Conservation (phyloP, 352 stramenopile genomes). For the Phytophthora rubi region DNA sequence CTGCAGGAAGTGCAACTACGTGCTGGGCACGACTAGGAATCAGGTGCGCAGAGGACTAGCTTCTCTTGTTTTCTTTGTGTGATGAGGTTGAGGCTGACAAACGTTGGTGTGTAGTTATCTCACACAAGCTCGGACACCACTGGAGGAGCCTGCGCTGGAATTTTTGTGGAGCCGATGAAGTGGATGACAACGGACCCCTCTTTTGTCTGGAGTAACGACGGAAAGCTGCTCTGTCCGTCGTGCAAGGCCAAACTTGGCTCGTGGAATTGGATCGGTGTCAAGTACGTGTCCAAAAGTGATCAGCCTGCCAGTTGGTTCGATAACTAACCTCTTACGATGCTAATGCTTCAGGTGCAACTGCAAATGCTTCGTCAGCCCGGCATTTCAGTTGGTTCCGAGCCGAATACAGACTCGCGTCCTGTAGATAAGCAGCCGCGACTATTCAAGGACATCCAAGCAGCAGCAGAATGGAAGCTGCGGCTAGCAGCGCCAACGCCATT, state of each 20-base stretch:
- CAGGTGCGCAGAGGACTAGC: constrained; percentile 34
- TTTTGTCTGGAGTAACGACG: constrained; percentile 49
- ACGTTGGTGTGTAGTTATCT: constrained; percentile 19
- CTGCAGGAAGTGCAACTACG: constrained; percentile 69
- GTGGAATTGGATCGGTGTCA: constrained; percentile 79
- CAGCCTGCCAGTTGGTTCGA: not conserved
- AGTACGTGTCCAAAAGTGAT: constrained; percentile 40
- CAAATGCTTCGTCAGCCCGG: constrained; percentile 55
- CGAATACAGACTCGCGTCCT: constrained; percentile 45
- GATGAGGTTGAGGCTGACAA: not conserved
- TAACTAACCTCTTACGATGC: not conserved
- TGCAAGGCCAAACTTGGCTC: constrained; percentile 79
- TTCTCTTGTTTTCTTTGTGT: not conserved
- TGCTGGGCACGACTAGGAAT: constrained; percentile 59
- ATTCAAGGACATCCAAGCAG: not conserved
- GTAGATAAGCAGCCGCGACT: constrained; percentile 22
- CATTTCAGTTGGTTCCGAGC: constrained; percentile 69
- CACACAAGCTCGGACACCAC: constrained; percentile 21
- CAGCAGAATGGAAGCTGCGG: constrained; percentile 16
- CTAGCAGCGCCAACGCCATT: constrained; percentile 17
- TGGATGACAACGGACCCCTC: constrained; percentile 57
- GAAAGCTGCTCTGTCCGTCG: constrained; percentile 70
- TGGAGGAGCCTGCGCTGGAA: constrained; percentile 19
- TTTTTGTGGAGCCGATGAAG: constrained; percentile 71
- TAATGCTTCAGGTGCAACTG: constrained; percentile 56